phyloP scores from a whole-genome alignment of 2,329 filamentous ascomycete genomes.

The Paecilomyces formosus region DNA sequence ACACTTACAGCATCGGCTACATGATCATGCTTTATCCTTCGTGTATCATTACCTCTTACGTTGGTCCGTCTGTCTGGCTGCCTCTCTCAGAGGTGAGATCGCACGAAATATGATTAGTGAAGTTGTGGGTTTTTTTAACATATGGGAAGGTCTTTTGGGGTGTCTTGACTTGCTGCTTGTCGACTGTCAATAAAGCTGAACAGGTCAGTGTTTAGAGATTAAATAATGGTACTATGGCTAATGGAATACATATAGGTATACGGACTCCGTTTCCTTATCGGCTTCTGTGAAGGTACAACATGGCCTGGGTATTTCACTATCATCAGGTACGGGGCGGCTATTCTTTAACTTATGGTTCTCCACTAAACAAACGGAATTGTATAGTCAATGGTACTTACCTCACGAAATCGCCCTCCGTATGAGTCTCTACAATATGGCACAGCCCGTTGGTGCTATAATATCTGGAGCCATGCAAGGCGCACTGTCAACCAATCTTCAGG shows the following conservation, averaged over 20 bases:
- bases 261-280: not conserved
- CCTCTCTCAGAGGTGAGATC: not conserved
- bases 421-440: not conserved
- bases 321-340: not conserved
- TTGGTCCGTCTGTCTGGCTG: not conserved
- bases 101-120: no score
- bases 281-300: not conserved
- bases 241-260: not conserved
- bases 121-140: not conserved
- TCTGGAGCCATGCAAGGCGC: conserved; percentile 5
- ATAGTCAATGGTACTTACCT: not conserved
- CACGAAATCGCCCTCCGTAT: not conserved
- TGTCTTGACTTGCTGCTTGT: not conserved
- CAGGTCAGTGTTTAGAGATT: not conserved
- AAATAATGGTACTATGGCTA: not conserved
- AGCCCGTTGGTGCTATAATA: conserved; percentile 4
- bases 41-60: not conserved
- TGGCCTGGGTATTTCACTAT: not conserved
- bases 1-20: not conserved
- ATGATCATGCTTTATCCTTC: not conserved
- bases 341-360: not conserved
- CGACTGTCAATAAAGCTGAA: not conserved
- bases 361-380: not conserved
- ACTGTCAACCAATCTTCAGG: conserved; percentile 5
- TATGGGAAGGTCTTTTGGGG: not conserved